Evolutionary conservation across 176 grass and related monocot genomes (phyloP), one percentile per base, ranked within the genome.

Genomic region (Calamus simplicifolius): DNA sequence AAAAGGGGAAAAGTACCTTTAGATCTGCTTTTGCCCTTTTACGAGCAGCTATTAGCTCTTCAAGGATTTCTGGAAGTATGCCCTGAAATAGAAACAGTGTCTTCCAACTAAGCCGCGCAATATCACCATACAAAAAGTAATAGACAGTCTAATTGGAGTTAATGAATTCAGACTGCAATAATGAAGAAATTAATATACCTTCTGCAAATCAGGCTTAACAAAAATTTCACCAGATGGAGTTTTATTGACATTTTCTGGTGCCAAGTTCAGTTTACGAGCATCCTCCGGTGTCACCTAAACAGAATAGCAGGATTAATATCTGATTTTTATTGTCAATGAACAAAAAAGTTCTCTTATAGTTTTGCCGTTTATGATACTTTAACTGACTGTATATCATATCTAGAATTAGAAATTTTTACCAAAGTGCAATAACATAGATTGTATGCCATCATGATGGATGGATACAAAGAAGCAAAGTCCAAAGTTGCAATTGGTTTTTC

Each of bases 391-490:
- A 2, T 43, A 43, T 12, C 7, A 43, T 43, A 43, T 43, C 7
- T 43, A 43, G 35, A 10, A 43, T 10, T 13, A 43, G 50, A 69
- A 23, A 18, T 62, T 60, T 59, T 86, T 97, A 97, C 92, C 84
- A 97, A 87, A 68, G 87, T 97, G 78, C 92, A 97, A 60, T 97
- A 97, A 67, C 92, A 97, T 56, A 97, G 67, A 78, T 97, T 97
- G 80, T 97, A 90, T 55, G 92, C 92, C 92, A 97, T 97, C 92
- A 97, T 97, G 68, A 97, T 91, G 62, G 92, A 97, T 70, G 92
- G 92, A 77, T 97, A 97, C 67, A 97, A 72, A 59, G 92, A 97
- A 88, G 92, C 92, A 75, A 97, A 97, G 74, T 97, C 92, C 78
- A 97, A 84, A 75, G 92, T 97, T 63, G 92, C 87, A 38, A 97